Evolutionary conservation across 176 grass and related monocot species (phyloP).

Genomic region (Musa acuminata): DNA sequence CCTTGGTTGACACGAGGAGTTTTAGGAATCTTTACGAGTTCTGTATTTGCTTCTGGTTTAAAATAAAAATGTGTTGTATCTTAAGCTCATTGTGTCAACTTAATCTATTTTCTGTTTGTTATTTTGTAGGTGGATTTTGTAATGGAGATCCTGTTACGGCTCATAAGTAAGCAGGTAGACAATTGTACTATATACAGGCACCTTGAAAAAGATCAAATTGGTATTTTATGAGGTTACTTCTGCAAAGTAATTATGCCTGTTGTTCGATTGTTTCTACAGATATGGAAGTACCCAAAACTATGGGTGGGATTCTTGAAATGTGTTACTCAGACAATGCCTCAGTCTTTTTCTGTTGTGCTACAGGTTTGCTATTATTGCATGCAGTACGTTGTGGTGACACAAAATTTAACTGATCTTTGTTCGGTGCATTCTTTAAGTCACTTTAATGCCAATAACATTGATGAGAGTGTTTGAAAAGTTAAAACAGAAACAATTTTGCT

Average conservation of each 20-base stretch:
- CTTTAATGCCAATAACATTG: too few relatives aligned
- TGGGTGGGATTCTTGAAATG: constrained; percentile 95
- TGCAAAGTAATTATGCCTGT: neutral
- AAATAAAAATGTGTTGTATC: neutral
- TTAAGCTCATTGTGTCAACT: constrained; percentile 1
- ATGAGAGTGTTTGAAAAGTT: too few relatives aligned
- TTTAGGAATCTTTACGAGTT: too few relatives aligned
- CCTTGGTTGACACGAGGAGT: too few relatives aligned
- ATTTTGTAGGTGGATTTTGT: constrained; percentile 77
- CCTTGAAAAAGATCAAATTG: neutral
- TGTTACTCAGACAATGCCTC: constrained; percentile 82
- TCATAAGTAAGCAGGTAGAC: constrained; percentile 78
- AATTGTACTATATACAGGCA: neutral
- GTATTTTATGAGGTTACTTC: neutral
- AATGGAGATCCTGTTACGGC: constrained; percentile 86
- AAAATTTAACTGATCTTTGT: neutral
- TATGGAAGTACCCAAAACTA: constrained; percentile 98
- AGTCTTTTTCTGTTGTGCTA: constrained; percentile 76
- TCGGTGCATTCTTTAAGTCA: too few relatives aligned
- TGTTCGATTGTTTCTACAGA: constrained; percentile 33
- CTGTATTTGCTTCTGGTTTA: neutral
- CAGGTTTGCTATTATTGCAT: constrained; percentile 40
- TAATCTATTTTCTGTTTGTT: constrained; percentile 3
- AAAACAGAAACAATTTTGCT: too few relatives aligned
- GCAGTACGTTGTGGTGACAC: neutral